phyloP scores from a whole-genome alignment of 2,329 filamentous ascomycete genomes.

The Colletotrichum falcatum region DNA sequence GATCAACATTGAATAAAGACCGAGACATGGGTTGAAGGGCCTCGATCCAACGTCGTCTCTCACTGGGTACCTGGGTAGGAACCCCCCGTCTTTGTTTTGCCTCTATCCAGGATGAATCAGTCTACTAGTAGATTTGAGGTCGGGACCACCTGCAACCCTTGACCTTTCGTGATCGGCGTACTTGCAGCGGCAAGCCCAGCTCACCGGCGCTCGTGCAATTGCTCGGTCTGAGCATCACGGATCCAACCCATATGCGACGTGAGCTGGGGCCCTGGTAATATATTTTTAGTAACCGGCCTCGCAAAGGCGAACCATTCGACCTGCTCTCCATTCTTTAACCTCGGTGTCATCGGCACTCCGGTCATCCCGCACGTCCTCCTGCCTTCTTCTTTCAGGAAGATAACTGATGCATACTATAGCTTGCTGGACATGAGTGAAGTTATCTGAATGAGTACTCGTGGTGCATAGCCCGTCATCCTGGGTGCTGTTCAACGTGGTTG shows the following conservation, averaged over 20 bases:
- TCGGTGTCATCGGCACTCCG: neutral
- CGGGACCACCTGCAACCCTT: neutral
- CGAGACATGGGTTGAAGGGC: neutral
- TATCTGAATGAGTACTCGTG: neutral
- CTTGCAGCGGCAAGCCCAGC: neutral
- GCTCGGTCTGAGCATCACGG: neutral
- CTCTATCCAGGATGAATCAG: neutral
- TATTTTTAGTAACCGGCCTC: neutral
- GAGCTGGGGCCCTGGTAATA: neutral
- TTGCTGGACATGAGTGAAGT: neutral
- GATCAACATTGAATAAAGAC: neutral
- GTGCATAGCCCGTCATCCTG: neutral
- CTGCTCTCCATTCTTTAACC: neutral
- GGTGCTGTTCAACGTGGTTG: neutral
- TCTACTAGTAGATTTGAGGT: neutral
- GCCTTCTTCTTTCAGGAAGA: neutral
- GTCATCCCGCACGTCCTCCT: neutral
- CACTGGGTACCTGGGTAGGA: neutral
- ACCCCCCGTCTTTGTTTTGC: neutral
- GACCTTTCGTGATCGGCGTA: neutral
- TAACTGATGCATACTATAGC: neutral
- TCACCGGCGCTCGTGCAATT: neutral
- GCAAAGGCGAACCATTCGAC: neutral
- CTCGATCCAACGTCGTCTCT: neutral
- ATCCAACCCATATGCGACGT: neutral